Percentiles rank a stretch among this genome's conserved stretches.
These are phyloP conservation scores for Saccharomycopsis oosterbeekiorum DNA, from an alignment of 805 yeast genomes.

Conservation along the genomic window DNA sequence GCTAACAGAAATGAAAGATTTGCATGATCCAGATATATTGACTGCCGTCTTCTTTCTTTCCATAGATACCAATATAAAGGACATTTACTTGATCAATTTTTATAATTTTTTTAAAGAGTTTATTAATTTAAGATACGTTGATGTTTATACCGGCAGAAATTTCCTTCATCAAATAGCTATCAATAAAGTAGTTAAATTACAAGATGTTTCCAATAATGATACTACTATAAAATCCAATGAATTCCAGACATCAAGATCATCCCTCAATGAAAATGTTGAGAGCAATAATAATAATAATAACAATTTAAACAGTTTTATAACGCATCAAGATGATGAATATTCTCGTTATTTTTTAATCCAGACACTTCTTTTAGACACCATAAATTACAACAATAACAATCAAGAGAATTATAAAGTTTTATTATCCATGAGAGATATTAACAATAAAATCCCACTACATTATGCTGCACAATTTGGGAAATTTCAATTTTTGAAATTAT, in stretches of 20 bases:
- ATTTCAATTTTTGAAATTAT: constrained; percentile 30
- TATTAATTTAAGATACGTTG: constrained; percentile 55
- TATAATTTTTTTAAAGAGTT: constrained; percentile 39
- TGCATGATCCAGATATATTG: constrained; percentile 33
- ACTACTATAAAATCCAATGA: not conserved
- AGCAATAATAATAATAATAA: not conserved
- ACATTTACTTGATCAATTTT: constrained; percentile 42
- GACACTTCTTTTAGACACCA: constrained; percentile 9
- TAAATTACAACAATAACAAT: not conserved
- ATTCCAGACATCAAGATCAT: not conserved
- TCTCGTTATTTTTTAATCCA: constrained; percentile 11
- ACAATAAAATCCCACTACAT: constrained; percentile 78
- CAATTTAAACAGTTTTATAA: not conserved
- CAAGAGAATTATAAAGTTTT: constrained; percentile 21
- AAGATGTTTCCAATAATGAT: not conserved
- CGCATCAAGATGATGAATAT: constrained; percentile 1
- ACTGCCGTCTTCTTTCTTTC: constrained; percentile 68
- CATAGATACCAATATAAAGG: constrained; percentile 55
- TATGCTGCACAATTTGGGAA: constrained; percentile 64
- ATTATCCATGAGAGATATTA: constrained; percentile 43
- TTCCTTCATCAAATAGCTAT: constrained; percentile 61
- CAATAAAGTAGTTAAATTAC: not conserved
- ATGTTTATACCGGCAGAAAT: constrained; percentile 65
- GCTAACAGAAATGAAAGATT: constrained; percentile 37
- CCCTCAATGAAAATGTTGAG: not conserved